Evolutionary conservation across 805 yeast species (phyloP).

Genomic region (Hanseniaspora taiwanica): DNA sequence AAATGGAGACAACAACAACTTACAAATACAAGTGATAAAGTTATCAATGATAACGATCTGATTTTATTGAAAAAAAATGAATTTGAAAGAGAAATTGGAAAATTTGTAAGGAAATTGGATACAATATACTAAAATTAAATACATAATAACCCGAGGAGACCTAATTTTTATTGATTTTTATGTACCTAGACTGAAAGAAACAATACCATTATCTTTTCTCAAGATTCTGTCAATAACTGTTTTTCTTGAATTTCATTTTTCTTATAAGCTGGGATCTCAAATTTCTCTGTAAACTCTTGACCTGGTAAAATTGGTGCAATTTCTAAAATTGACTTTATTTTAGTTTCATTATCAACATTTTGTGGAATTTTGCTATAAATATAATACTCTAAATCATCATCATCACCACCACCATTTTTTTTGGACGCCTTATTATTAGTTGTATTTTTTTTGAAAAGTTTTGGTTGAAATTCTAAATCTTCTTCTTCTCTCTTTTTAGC

Average conservation of each 20-base stretch:
- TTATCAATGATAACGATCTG: background rate
- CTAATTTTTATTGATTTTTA: no score
- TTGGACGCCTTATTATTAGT: no score
- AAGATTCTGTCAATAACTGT: background rate
- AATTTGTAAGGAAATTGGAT: background rate
- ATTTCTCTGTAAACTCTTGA: constrained; percentile 50
- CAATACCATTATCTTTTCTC: no score
- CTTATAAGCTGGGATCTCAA: constrained; percentile 53
- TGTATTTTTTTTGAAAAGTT: constrained; percentile 45
- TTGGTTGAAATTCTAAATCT: constrained; percentile 72
- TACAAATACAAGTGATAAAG: no score
- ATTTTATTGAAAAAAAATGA: no score
- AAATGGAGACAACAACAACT: no score
- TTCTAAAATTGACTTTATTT: constrained; percentile 43
- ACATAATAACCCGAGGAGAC: no score
- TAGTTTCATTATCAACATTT: constrained; percentile 36
- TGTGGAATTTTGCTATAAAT: constrained; percentile 51
- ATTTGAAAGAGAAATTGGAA: background rate
- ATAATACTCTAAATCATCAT: constrained; percentile 46
- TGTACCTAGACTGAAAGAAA: no score
- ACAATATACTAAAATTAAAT: no score
- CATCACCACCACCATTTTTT: no score
- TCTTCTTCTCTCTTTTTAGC: constrained; percentile 67
- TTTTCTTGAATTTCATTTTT: constrained; percentile 28
- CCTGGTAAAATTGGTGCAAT: constrained; percentile 78